Evolutionary conservation across 257 asterid genomes (phyloP).

Genomic region (Thymus quinquecostatus): DNA sequence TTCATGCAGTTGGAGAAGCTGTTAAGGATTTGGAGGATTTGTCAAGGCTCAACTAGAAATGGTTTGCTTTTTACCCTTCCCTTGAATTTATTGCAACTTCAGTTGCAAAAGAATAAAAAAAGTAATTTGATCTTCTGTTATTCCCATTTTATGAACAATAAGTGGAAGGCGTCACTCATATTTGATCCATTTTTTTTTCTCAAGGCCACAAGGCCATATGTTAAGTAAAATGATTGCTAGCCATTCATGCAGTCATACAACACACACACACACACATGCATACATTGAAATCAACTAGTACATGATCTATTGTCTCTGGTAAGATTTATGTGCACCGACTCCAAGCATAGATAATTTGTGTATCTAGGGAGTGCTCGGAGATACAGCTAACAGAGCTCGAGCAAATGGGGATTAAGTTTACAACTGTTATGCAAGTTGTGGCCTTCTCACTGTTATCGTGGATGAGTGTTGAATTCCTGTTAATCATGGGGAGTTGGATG

Average conservation of each 20-base stretch:
- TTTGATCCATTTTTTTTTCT: conserved; percentile 11
- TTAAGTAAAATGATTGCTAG: not conserved
- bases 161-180: not conserved
- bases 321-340: not conserved
- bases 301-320: not conserved
- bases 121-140: not conserved
- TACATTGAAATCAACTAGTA: not conserved
- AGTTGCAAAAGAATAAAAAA: conserved; percentile 1
- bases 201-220: not conserved
- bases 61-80: conserved; percentile 30
- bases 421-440: not conserved
- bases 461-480: not conserved
- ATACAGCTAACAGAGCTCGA: not conserved
- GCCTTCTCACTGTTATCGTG: no score
- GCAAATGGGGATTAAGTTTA: not conserved
- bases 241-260: not conserved
- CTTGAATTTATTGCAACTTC: not conserved
- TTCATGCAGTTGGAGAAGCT: conserved; percentile 54
- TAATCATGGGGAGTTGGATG: not conserved
- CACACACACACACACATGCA: not conserved
- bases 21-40: conserved; percentile 38
- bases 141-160: no score
- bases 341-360: not conserved
- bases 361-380: not conserved
- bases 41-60: conserved; percentile 27